A percentile compares a stretch with the other conserved stretches of the same genome.
phyloP scores from a whole-genome alignment of 495 filamentous ascomycete species.

The Bacidia gigantensis region DNA sequence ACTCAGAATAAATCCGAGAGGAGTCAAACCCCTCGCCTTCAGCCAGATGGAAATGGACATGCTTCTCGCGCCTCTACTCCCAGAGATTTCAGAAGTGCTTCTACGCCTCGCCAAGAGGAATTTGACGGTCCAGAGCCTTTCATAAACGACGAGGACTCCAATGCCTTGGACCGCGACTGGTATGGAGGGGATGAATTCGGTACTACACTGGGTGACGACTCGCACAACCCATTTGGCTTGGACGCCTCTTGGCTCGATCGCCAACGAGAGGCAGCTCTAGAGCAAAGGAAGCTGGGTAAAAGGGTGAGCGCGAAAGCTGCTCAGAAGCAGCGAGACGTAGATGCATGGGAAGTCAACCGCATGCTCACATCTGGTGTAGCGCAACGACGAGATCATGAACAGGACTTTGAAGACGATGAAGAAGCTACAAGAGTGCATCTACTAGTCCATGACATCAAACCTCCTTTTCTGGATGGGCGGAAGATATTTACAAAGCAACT shows the following conservation, averaged over 20 bases:
- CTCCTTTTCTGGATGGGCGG: slow-evolving; percentile 88
- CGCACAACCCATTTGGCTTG: slow-evolving; percentile 53
- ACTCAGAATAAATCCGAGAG: slow-evolving; percentile 21
- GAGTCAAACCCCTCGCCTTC: slow-evolving; percentile 20
- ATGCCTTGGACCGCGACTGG: slow-evolving; percentile 78
- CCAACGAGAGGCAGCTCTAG: slow-evolving; percentile 54
- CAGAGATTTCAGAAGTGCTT: slow-evolving; percentile 29
- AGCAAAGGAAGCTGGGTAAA: slow-evolving; percentile 60
- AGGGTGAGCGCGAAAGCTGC: slow-evolving; percentile 55
- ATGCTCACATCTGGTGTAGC: slow-evolving; percentile 96
- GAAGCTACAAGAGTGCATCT: slow-evolving; percentile 84
- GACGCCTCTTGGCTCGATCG: slow-evolving; percentile 56
- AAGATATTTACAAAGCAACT: slow-evolving; percentile 96
- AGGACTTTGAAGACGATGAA: slow-evolving; percentile 82
- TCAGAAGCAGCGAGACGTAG: slow-evolving; percentile 84
- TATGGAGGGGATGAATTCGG: slow-evolving; percentile 67
- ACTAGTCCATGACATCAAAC: slow-evolving; percentile 84
- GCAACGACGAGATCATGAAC: slow-evolving; percentile 66
- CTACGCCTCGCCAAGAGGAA: slow-evolving; percentile 36
- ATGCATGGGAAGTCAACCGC: slow-evolving; percentile 97
- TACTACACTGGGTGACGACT: slow-evolving; percentile 67
- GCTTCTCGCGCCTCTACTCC: slow-evolving; percentile 32
- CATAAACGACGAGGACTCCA: slow-evolving; percentile 33
- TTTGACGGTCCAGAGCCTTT: slow-evolving; percentile 39
- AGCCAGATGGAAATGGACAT: slow-evolving; percentile 20